Evolutionary conservation across 2,329 filamentous ascomycete species (phyloP), one percentile per base, ranked within the genome.

Genomic region (Akanthomyces muscarius): DNA sequence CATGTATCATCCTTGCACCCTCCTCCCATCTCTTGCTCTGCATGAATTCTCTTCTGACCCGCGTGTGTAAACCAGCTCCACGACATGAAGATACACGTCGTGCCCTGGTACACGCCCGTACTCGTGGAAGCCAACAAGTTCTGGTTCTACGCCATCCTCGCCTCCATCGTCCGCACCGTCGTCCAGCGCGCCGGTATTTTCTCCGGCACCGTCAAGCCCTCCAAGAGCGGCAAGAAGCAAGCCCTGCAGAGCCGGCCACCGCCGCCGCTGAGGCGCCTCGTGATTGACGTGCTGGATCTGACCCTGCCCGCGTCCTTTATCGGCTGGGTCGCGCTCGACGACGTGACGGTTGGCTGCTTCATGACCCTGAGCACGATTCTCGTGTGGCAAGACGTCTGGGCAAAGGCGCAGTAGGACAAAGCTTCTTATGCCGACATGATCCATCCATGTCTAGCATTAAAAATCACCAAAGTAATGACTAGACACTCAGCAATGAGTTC

Each of bases 61-160:
- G 28, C 6, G 28, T 30, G 13, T n/a, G 18, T 2, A n/a, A 4
- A 6, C n/a, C 3, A 64, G 63, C 51, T 64, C 5, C 63, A 64
- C 21, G 63, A 57, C 45, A 61, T 64, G 63, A 45, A 61, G 21
- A 55, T 64, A 10, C 58, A 59, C 56, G 33, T 45, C 51, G 33
- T 64, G n/a, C 25, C 63, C 23, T 64, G 63, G 63, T 64, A 64
- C 52, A 36, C 16, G 5, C 57, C 63, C 36, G 36, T 61, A 14
- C 57, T 64, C 25, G 23, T 61, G 28, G 63, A 64, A 52, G 63
- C 63, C 51, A 64, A 64, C 52, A 64, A 64, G 38, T 61, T 64
- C 25, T 64, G 63, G 63, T 61, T 64, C 52, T 64, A 64, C 57
- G 57, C 63, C 42, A 64, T 64, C 21, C 33, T 33, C 47, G 63